Evolutionary conservation across 371 early-diverging fungal genomes (phyloP), one percentile per base, ranked within the genome.

Genomic region (Paramicrosporidium saccamoebae): DNA sequence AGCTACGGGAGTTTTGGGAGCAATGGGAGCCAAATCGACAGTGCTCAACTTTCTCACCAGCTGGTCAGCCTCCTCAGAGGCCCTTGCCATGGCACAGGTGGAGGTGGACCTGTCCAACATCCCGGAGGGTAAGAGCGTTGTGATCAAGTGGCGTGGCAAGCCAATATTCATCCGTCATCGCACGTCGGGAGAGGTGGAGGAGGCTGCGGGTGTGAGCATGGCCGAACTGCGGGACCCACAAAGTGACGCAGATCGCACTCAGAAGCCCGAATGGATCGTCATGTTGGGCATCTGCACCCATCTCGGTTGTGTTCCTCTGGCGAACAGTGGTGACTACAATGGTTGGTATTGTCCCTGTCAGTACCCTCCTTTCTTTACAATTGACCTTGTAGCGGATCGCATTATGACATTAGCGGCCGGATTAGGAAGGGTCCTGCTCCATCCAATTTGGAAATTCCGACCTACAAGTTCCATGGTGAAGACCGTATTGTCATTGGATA

Each of bases 261-360:
- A 69, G 56, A 56, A 68, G 39, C 92, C 82, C 23, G 71, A 78
- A 44, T 90, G 88, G 88, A 52, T 88, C 21, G 77, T 90, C 25
- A 78, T 88, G 66, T 45, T 90, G 36, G 92, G 84, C 38, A 72
- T 88, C 36, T 90, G 92, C 62, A 90, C 92, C 26, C 92, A 90
- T 48, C 58, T 90, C 51, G 79, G 92, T 41, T 90, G 92, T 55
- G 88, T 90, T 22, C 92, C 92, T 29, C 68, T 86, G 36, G 86
- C 82, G 29, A 86, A 90, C 44, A 64, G 86, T 44, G 88, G 88
- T 49, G 92, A 88, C 32, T 90, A 50, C 40, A 81, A 77, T 35
- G 92, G 88, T 30, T 90, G 88, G 88, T 90, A 81, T 58, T 90
- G 92, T 58, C 92, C 92, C 26, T n/a, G n/a, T n/a, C n/a, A n/a